These are phyloP conservation scores for Phytopythium montanum DNA, from an alignment of 352 stramenopile genomes.

Conservation along the genomic window DNA sequence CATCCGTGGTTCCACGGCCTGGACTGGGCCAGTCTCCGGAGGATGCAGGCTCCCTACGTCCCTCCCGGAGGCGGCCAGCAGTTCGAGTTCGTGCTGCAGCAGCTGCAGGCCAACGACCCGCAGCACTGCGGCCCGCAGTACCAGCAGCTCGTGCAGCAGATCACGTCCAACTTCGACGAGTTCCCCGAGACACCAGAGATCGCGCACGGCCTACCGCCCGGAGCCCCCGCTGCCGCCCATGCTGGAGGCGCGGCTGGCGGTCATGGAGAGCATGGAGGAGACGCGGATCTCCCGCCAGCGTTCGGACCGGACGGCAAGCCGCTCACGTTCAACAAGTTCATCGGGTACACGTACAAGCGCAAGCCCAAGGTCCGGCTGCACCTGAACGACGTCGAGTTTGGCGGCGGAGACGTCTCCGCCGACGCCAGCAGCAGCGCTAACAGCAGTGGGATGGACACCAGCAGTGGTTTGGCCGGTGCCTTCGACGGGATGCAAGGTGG, in stretches of 20 bases:
- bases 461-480: not conserved
- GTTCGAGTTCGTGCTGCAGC: constrained; percentile 91
- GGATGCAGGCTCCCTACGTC: constrained; percentile 88
- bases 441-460: not conserved
- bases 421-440: no score
- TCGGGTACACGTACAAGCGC: constrained; percentile 91
- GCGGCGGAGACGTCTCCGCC: constrained; percentile 14
- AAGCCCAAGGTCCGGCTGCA: constrained; percentile 81
- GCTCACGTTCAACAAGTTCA: constrained; percentile 90
- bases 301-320: constrained; percentile 73
- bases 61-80: constrained; percentile 77
- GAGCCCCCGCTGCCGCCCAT: constrained; percentile 12
- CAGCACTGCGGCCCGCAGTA: constrained; percentile 65
- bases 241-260: constrained; percentile 4
- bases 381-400: constrained; percentile 73
- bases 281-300: constrained; percentile 28
- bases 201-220: constrained; percentile 6
- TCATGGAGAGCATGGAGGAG: not conserved
- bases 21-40: constrained; percentile 89
- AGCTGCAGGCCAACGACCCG: constrained; percentile 80
- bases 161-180: constrained; percentile 97
- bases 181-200: constrained; percentile 83
- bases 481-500: not conserved
- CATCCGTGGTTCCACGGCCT: constrained; percentile 97
- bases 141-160: constrained; percentile 85